A percentile compares a stretch with the other conserved stretches of the same genome.
Evolutionary conservation across 2,329 filamentous ascomycete species (phyloP).

Genomic region (Pyricularia grisea): DNA sequence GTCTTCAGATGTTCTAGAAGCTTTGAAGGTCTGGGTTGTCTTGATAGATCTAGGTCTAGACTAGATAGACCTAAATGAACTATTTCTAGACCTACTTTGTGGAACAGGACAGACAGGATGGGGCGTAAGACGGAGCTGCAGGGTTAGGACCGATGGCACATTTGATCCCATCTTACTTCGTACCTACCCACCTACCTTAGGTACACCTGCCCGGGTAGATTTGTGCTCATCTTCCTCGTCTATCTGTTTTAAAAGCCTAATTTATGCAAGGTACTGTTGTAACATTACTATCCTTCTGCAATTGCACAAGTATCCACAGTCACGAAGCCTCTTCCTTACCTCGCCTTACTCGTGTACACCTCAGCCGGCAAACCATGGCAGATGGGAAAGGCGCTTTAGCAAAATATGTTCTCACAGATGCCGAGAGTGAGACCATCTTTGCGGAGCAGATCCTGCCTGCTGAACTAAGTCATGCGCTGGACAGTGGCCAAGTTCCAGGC

Average conservation of each 20-base stretch:
- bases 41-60: not conserved
- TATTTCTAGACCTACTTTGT: not conserved
- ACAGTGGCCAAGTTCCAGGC: not conserved
- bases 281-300: no score
- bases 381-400: not conserved
- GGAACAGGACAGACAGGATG: not conserved
- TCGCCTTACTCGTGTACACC: not conserved
- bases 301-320: not conserved
- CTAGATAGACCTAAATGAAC: not conserved
- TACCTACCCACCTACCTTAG: no score
- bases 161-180: not conserved
- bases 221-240: no score
- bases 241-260: no score
- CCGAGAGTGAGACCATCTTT: slow-evolving; percentile 16
- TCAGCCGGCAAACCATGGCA: not conserved
- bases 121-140: not conserved
- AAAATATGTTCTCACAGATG: slow-evolving; percentile 17
- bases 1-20: not conserved
- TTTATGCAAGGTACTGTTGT: no score
- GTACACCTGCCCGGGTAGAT: no score
- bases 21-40: not conserved
- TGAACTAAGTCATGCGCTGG: slow-evolving; percentile 9
- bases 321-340: not conserved
- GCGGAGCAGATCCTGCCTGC: slow-evolving; percentile 14
- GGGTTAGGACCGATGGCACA: not conserved